Conservation (phyloP, 2,329 filamentous ascomycete species). For the Karstenula rhodostoma region DNA sequence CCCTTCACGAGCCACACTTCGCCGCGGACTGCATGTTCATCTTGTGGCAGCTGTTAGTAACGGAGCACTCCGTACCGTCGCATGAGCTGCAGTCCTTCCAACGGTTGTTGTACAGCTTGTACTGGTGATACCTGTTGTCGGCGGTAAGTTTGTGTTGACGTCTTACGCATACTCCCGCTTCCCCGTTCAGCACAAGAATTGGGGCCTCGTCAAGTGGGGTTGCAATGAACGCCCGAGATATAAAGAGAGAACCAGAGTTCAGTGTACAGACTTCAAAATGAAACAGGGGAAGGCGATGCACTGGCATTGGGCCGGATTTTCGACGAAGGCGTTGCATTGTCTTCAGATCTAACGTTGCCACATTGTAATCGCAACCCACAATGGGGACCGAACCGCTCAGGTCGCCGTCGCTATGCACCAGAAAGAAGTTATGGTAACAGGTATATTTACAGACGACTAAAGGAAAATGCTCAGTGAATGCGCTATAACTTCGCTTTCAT, state of each 20-base stretch:
- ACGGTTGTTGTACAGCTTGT: not conserved
- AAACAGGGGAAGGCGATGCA: conserved; percentile 8
- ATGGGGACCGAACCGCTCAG: not conserved
- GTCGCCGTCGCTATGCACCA: conserved; percentile 21
- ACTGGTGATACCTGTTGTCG: not conserved
- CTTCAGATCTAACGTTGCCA: not conserved
- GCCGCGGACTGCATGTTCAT: not conserved
- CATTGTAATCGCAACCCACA: not conserved
- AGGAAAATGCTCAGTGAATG: not conserved
- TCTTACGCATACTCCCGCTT: not conserved
- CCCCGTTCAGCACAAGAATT: not conserved
- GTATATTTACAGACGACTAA: conserved; percentile 18
- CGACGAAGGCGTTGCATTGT: not conserved
- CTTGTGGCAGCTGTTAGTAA: not conserved
- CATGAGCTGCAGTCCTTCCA: not conserved
- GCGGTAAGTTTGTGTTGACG: not conserved
- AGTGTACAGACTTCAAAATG: not conserved
- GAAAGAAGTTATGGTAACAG: conserved; percentile 10
- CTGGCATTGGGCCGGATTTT: not conserved
- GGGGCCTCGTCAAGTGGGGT: not conserved
- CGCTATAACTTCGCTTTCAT: conserved; percentile 57
- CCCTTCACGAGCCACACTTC: not conserved
- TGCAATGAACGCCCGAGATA: not conserved
- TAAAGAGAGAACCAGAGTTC: not conserved
- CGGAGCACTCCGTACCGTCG: not conserved